These are phyloP conservation scores for Trypanosoma caninum DNA, from an alignment of 208 protist genomes.

Conservation along the genomic window DNA sequence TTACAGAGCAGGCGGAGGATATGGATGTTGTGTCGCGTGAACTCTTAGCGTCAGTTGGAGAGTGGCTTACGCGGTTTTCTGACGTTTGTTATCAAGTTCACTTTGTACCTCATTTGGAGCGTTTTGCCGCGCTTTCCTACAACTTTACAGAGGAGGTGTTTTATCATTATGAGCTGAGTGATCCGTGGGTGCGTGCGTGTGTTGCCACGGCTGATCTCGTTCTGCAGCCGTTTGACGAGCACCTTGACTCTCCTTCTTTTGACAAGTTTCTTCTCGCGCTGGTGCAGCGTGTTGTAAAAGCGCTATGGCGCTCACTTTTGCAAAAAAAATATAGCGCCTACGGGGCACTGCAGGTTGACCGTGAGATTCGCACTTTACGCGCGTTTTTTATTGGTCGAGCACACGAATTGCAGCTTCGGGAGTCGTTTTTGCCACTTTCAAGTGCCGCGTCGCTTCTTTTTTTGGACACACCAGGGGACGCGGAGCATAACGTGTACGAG, in stretches of 20 bases:
- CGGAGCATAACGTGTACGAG: conserved; percentile 45
- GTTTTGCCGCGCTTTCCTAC: conserved; percentile 54
- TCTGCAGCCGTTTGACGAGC: conserved; percentile 34
- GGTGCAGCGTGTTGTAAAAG: conserved; percentile 25
- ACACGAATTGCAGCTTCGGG: conserved; percentile 55
- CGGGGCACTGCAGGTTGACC: conserved; percentile 78
- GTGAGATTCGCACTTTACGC: conserved; percentile 70
- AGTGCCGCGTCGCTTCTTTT: conserved; percentile 59
- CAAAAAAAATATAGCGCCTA: conserved; percentile 59
- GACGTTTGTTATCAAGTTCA: conserved; percentile 19
- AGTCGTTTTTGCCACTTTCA: conserved; percentile 44
- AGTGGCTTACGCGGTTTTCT: conserved; percentile 10
- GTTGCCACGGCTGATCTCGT: conserved; percentile 33
- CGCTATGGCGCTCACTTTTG: conserved; percentile 33
- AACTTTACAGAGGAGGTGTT: conserved; percentile 63
- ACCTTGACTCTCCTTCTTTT: conserved; percentile 35
- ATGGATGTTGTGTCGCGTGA: conserved; percentile 31
- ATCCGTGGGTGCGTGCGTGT: conserved; percentile 78
- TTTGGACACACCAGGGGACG: conserved; percentile 59
- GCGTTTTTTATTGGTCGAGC: conserved; percentile 52
- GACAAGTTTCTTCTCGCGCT: conserved; percentile 52
- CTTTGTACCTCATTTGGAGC: conserved; percentile 44
- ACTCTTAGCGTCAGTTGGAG: background rate
- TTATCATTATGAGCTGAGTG: conserved; percentile 80
- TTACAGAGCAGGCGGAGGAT: conserved; percentile 64